Percentiles rank a stretch among this genome's conserved stretches.
These are phyloP conservation scores for Fusarium sp. DNA, from an alignment of 2,329 filamentous ascomycete genomes.

Conservation along the genomic window DNA sequence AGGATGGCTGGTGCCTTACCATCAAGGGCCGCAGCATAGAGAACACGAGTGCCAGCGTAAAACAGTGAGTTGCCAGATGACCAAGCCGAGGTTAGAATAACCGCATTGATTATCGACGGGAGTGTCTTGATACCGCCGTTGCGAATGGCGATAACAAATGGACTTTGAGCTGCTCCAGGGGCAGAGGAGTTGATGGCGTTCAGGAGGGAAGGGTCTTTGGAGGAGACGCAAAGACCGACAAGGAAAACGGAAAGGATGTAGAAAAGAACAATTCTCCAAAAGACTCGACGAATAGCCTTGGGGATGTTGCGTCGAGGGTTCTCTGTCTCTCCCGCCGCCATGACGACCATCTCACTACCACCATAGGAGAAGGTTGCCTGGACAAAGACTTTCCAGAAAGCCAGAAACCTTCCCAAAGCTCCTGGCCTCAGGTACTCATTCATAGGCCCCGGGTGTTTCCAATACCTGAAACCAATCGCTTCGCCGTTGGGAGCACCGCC, in stretches of 20 bases:
- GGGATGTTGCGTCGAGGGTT: constrained; percentile 75
- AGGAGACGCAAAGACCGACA: constrained; percentile 73
- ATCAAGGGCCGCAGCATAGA: constrained; percentile 75
- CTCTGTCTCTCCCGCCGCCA: constrained; percentile 74
- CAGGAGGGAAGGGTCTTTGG: constrained; percentile 72
- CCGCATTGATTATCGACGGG: constrained; percentile 76
- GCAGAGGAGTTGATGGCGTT: constrained; percentile 66
- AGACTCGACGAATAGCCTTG: constrained; percentile 71
- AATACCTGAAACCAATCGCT: constrained; percentile 56
- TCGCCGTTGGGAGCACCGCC: constrained; percentile 65
- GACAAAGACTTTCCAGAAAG: constrained; percentile 68
- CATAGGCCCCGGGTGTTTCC: constrained; percentile 58
- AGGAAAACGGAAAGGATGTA: constrained; percentile 73
- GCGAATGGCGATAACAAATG: constrained; percentile 76
- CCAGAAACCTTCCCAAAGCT: constrained; percentile 65
- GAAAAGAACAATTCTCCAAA: constrained; percentile 72
- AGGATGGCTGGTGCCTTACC: constrained; percentile 64
- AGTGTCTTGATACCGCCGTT: constrained; percentile 73
- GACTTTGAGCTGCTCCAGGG: constrained; percentile 56
- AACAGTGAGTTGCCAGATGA: constrained; percentile 71
- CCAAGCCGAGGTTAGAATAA: constrained; percentile 74
- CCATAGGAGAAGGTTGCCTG: constrained; percentile 73
- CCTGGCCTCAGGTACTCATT: constrained; percentile 62
- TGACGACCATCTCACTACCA: constrained; percentile 71
- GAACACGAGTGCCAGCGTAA: constrained; percentile 76